Percentiles rank a stretch among this genome's conserved stretches.
These are phyloP conservation scores for Helichrysum umbraculigerum DNA, from an alignment of 129 eudicot species.

Conservation along the genomic window DNA sequence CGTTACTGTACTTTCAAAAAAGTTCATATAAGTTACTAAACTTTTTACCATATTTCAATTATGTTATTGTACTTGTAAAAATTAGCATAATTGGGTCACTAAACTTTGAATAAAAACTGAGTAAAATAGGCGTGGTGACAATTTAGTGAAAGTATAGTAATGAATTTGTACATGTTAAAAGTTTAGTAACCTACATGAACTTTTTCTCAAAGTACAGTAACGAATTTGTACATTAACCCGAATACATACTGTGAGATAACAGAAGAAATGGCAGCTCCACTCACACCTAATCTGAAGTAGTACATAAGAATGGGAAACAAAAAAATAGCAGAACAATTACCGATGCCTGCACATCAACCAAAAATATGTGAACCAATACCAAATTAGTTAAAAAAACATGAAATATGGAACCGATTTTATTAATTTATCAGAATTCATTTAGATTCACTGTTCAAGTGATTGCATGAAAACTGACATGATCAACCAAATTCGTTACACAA, in stretches of 20 bases:
- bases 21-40: no score
- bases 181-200: no score
- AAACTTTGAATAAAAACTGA: no score
- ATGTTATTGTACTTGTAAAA: no score
- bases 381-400: neutral
- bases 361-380: constrained; percentile 5
- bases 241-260: constrained; percentile 87
- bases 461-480: neutral
- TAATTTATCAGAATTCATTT: neutral
- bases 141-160: no score
- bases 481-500: neutral
- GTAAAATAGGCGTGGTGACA: no score
- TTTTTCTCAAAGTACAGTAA: no score
- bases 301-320: constrained; percentile 79
- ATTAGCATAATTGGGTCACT: no score
- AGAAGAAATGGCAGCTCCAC: constrained; percentile 96
- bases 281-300: constrained; percentile 67
- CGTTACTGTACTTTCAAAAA: no score
- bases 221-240: no score
- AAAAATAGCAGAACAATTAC: constrained; percentile 67
- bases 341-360: constrained; percentile 61
- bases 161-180: no score
- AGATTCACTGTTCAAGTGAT: neutral
- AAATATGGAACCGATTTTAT: neutral
- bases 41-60: no score